Evolutionary conservation across 768 basidiomycete genomes (phyloP).

Genomic region (Tricholoma bakamatsutake): DNA sequence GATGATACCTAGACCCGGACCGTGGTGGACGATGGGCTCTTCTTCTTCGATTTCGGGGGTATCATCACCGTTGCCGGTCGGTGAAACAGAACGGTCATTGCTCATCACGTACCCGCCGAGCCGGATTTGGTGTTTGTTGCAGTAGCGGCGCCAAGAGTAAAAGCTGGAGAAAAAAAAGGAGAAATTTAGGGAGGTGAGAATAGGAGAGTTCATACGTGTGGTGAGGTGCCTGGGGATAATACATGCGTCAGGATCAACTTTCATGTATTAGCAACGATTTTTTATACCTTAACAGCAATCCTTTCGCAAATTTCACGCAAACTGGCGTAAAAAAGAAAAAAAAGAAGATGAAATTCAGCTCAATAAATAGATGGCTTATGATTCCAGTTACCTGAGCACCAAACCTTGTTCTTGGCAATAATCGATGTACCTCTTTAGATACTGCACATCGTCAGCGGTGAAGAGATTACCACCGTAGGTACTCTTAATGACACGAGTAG

Average conservation of each 20-base stretch:
- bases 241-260: constrained; percentile 4
- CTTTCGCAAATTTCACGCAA: constrained; percentile 84
- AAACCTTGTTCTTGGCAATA: constrained; percentile 87
- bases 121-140: constrained; percentile 91
- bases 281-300: constrained; percentile 69
- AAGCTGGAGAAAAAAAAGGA: constrained; percentile 42
- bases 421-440: constrained; percentile 84
- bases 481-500: constrained; percentile 78
- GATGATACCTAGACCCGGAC: constrained; percentile 32
- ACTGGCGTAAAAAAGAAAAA: constrained; percentile 20
- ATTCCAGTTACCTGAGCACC: constrained; percentile 58
- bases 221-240: constrained; percentile 61
- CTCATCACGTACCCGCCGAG: constrained; percentile 82
- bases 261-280: not conserved
- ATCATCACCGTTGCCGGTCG: constrained; percentile 35
- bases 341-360: not conserved
- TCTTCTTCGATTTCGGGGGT: constrained; percentile 41
- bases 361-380: not conserved
- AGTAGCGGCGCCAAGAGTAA: constrained; percentile 88
- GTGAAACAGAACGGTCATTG: constrained; percentile 42
- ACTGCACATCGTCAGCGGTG: constrained; percentile 76
- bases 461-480: constrained; percentile 88
- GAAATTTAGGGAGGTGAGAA: not conserved
- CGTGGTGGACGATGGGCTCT: constrained; percentile 21
- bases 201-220: constrained; percentile 56